Evolutionary conservation across 208 protist species (phyloP).

Genomic region (Trypanosoma cruzi): DNA sequence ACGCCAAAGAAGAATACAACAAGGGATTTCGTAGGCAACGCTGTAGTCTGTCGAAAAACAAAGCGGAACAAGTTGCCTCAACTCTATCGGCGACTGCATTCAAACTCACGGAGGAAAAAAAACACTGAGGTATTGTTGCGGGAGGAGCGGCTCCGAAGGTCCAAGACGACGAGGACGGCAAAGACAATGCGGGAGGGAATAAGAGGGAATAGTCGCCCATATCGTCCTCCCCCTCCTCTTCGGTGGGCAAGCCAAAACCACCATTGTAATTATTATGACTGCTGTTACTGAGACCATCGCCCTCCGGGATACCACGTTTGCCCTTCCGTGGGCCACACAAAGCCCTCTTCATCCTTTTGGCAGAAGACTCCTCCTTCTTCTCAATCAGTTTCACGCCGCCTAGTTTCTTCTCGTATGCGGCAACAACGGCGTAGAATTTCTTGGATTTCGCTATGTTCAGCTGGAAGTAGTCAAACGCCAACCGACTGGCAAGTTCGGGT

Average conservation of each 20-base stretch:
- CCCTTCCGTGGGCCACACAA: not conserved
- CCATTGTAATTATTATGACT: not conserved
- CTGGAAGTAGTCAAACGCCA: conserved; percentile 26
- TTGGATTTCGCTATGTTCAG: conserved; percentile 14
- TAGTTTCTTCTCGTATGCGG: conserved; percentile 2
- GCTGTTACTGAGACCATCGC: not conserved
- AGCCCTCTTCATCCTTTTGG: not conserved
- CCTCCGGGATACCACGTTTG: not conserved
- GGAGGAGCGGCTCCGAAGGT: not conserved
- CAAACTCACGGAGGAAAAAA: conserved; percentile 22
- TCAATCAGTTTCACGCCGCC: conserved; percentile 1
- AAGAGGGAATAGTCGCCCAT: conserved; percentile 2
- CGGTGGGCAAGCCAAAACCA: not conserved
- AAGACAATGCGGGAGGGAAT: not conserved
- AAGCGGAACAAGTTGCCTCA: conserved; percentile 2
- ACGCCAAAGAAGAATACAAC: conserved; percentile 27
- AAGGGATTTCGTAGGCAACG: conserved; percentile 33
- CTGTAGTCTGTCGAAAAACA: conserved; percentile 30
- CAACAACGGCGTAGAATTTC: conserved; percentile 21
- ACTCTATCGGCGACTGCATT: conserved; percentile 18
- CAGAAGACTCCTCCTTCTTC: not conserved
- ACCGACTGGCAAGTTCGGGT: conserved; percentile 3
- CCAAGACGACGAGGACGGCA: not conserved
- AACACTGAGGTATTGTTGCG: not conserved
- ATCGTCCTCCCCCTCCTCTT: conserved; percentile 11